Base-by-base conservation (phyloP, 2,329 filamentous ascomycete species). In the Microdochium nivale region DNA sequence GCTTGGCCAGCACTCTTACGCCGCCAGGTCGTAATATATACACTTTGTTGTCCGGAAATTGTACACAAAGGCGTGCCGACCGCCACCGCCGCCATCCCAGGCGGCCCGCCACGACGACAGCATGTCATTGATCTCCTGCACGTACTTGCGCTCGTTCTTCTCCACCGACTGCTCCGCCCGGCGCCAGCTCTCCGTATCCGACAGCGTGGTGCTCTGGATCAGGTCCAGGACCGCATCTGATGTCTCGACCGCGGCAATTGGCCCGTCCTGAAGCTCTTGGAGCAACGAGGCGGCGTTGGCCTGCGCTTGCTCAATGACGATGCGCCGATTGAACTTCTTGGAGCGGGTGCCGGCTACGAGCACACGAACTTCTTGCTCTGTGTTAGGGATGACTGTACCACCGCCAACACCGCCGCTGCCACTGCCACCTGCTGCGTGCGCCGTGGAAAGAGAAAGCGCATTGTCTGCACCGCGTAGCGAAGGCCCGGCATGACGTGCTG, bases 281-380 rank as follows among this genome's bases (percentile, higher is more conserved):
- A 90, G 78, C 33, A 91, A 75, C 52, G 79, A 80, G 27, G 80
- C 76, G 3, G 75, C 76, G 56, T 73, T 76, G 52, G 64, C 66
- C 68, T 82, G 82, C 55, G 86, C 86, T 58, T 91, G 87, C 65
- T 95, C 89, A 48, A 96, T 84, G 49, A 97, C 90, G 25, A 85
- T 85, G 62, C 84, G 84, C 50, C 92, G 84, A 69, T 96, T 96
- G 56, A 87, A 88, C 72, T 96, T 97, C 70, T 96, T 96, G 67
- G 85, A 90, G 60, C 86, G 84, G 49, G 90, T 91, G 52, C 88
- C 86, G 1, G 88, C 83, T 5, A 90, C 79, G 3, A 96, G 77
- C n/a, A 97, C 86, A 54, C 87, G 85, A 47, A 97, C 90, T 52
- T 92, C 87, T 58, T 87, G 84, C 53, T 83, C 78, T 51, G 76